These are phyloP conservation scores for Phragmites australis DNA, from an alignment of 176 grass and related monocot genomes.

Conservation along the genomic window DNA sequence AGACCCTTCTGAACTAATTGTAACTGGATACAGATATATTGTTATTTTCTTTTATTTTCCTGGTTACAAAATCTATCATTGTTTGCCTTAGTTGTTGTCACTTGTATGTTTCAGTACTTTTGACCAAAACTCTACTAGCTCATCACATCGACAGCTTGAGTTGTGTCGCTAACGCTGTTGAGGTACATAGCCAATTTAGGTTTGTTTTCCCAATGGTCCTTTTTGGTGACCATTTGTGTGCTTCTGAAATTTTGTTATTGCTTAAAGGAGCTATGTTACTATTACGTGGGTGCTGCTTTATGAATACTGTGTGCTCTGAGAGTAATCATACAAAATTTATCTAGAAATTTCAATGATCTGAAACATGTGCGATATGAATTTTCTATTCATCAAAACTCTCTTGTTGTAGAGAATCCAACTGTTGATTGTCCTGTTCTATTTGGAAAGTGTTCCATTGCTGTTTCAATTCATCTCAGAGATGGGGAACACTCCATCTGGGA, in stretches of 20 bases:
- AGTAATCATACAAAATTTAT: background rate
- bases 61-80: background rate
- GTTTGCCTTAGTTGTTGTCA: background rate
- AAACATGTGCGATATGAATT: background rate
- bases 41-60: background rate
- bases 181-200: background rate
- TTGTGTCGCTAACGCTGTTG: background rate
- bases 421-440: background rate
- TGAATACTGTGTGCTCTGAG: background rate
- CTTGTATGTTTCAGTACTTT: background rate
- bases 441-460: background rate
- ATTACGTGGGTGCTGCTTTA: background rate
- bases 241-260: background rate
- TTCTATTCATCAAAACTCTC: background rate
- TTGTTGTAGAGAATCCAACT: background rate
- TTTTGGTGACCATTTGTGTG: background rate
- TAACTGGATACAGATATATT: background rate
- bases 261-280: background rate
- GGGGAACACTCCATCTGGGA: conserved; percentile 39
- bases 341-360: background rate
- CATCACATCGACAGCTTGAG: background rate
- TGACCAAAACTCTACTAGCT: background rate
- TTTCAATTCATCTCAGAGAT: conserved; percentile 37
- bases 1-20: background rate
- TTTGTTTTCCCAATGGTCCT: background rate